Percentiles rank a stretch among this genome's conserved stretches.
Conservation (phyloP, 2,329 filamentous ascomycete species). For the Fusarium acutatum region DNA sequence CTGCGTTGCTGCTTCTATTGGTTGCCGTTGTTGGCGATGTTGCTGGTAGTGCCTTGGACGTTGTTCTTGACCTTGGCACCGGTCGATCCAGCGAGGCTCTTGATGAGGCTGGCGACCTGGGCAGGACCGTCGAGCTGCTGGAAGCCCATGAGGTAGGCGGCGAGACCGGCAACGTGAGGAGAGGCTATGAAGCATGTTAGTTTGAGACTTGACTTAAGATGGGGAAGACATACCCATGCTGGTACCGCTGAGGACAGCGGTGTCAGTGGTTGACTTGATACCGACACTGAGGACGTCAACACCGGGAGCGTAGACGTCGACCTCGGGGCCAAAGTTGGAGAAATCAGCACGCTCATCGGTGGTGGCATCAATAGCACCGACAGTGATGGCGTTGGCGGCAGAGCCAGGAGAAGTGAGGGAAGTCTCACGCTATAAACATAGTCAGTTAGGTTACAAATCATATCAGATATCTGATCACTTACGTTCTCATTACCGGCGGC, state of each 20-base stretch:
- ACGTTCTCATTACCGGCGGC: conserved; percentile 67
- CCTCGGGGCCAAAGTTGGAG: conserved; percentile 64
- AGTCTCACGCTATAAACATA: conserved; percentile 53
- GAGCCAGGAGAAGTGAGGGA: conserved; percentile 62
- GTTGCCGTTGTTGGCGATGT: conserved; percentile 67
- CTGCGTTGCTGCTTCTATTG: conserved; percentile 31
- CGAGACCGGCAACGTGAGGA: conserved; percentile 73
- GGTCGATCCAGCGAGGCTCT: conserved; percentile 58
- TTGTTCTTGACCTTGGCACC: conserved; percentile 56
- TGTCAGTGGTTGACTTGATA: conserved; percentile 58
- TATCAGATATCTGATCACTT: conserved; percentile 17
- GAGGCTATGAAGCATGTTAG: conserved; percentile 53
- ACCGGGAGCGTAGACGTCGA: conserved; percentile 66
- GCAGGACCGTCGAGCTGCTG: conserved; percentile 55
- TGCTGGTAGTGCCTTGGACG: conserved; percentile 54
- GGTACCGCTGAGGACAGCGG: conserved; percentile 60
- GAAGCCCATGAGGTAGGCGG: conserved; percentile 71
- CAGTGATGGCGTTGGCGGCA: conserved; percentile 64
- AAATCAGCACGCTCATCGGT: conserved; percentile 61
- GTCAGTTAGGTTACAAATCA: conserved; percentile 6
- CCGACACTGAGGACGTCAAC: conserved; percentile 63
- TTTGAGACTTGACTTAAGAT: background rate
- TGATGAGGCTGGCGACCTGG: conserved; percentile 58
- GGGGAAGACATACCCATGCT: conserved; percentile 60
- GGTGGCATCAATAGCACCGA: conserved; percentile 64